Base-by-base conservation (phyloP, 768 basidiomycete genomes). In the Mycena metata region DNA sequence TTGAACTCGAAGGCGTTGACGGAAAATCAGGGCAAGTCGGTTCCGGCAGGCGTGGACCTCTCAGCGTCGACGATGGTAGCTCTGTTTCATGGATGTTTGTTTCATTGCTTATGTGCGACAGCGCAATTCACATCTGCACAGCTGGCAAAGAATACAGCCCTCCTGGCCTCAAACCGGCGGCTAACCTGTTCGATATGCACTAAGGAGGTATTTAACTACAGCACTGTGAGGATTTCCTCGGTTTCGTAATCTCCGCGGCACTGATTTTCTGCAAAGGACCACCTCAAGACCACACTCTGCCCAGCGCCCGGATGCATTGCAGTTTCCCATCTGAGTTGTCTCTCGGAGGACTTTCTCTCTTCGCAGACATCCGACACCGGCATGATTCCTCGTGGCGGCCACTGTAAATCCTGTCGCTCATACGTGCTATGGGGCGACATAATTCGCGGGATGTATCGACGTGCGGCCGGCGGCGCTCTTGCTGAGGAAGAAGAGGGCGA, bases 341-440 rank as follows among this genome's bases (percentile, higher is more conserved):
- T 93, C 12, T 82, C 89, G 5, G 51, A 75, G 6, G 69, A 79
- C 19, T 90, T 89, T 73, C 81, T 87, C 16, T 55, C 51, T 3
- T 57, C 67, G 45, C 67, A 79, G 67, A 30, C 70, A 21, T 63
- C 71, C 30, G 66, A 70, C 23, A 67, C 75, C 9, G 72, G 73
- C 16, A 73, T 91, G 55, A 77, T 92, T 46, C 91, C 91, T 6
- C 83, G 91, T 45, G 91, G 91, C 9, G 91, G 91, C 8, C 71
- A 77, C 24, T 93, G 91, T 72, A 76, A 70, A 15, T 78, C 80
- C 2, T 93, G 91, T 69, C 67, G 74, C 5, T 75, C 79, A 0
- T 92, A 90, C 71, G 83, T 82, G 5, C 81, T 92, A 0, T 93
- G 91, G 91, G 91, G 91, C 7, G 91, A 93, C 71, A 76, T 93